phyloP scores from a whole-genome alignment of 768 basidiomycete genomes.

The Amanita rubescens region DNA sequence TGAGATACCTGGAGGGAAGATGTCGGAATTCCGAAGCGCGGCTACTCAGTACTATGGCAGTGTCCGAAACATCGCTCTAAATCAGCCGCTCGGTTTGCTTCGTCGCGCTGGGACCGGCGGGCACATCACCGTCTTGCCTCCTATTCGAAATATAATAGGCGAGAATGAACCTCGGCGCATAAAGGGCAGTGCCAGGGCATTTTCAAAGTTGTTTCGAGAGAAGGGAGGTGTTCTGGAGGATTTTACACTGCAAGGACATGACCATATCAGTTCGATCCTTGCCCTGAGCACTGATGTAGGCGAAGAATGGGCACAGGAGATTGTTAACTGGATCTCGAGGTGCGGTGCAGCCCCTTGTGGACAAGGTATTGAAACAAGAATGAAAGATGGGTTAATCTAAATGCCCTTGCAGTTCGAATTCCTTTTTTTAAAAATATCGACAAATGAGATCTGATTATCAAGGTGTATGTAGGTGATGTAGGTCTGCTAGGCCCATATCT shows the following conservation, averaged over 20 bases:
- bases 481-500: too few relatives aligned
- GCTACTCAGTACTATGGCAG: slow-evolving; percentile 18
- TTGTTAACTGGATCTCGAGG: slow-evolving; percentile 14
- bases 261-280: slow-evolving; percentile 19
- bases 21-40: slow-evolving; percentile 10
- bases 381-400: not conserved
- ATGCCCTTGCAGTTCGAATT: not conserved
- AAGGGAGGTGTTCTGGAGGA: slow-evolving; percentile 15
- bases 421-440: too few relatives aligned
- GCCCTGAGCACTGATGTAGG: slow-evolving; percentile 17
- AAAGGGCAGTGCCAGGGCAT: slow-evolving; percentile 9
- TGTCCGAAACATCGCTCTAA: slow-evolving; percentile 7
- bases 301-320: slow-evolving; percentile 18
- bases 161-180: slow-evolving; percentile 18
- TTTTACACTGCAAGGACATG: slow-evolving; percentile 17
- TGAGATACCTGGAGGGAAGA: slow-evolving; percentile 5
- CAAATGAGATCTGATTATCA: not conserved
- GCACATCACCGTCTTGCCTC: slow-evolving; percentile 11
- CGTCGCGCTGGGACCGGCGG: slow-evolving; percentile 7
- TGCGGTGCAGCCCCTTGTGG: not conserved
- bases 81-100: slow-evolving; percentile 16
- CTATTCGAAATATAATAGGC: slow-evolving; percentile 14
- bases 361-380: not conserved
- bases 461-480: too few relatives aligned
- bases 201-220: slow-evolving; percentile 10